Evolutionary conservation across 495 filamentous ascomycete genomes (phyloP).

Genomic region (Thermochaetoides thermophila): DNA sequence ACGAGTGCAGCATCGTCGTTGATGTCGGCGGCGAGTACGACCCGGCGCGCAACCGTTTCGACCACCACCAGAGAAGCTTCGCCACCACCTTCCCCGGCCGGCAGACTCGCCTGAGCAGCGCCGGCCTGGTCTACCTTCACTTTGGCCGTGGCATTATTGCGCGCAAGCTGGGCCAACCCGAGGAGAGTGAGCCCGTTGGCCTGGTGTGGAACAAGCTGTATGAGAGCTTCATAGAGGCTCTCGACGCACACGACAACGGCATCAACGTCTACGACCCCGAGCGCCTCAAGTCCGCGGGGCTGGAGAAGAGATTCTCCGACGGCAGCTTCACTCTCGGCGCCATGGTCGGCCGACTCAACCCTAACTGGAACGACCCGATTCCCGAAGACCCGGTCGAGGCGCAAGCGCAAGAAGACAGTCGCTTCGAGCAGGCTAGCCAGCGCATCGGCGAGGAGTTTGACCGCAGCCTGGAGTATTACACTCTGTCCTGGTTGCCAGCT

Average conservation of each 20-base stretch:
- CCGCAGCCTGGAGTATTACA: constrained; percentile 57
- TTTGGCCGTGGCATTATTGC: constrained; percentile 75
- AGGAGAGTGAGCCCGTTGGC: constrained; percentile 49
- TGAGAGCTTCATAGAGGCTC: constrained; percentile 82
- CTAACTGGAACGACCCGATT: constrained; percentile 43
- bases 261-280: constrained; percentile 62
- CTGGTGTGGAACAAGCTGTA: constrained; percentile 82
- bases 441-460: constrained; percentile 80
- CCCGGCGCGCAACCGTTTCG: constrained; percentile 58
- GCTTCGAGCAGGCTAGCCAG: constrained; percentile 57
- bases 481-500: constrained; percentile 73
- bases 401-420: constrained; percentile 64
- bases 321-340: constrained; percentile 70
- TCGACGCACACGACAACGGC: constrained; percentile 96
- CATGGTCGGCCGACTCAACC: constrained; percentile 72
- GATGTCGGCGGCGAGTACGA: constrained; percentile 92
- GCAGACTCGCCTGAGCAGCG: constrained; percentile 77
- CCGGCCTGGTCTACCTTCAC: constrained; percentile 89
- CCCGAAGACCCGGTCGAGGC: constrained; percentile 36
- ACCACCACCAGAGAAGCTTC: constrained; percentile 95
- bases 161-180: constrained; percentile 35
- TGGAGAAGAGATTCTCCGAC: constrained; percentile 68
- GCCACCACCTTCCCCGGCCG: constrained; percentile 57
- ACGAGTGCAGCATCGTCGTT: constrained; percentile 82
- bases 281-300: constrained; percentile 43